Base-by-base conservation (phyloP, 208 protist species). In the Wallacemonas sp. region DNA sequence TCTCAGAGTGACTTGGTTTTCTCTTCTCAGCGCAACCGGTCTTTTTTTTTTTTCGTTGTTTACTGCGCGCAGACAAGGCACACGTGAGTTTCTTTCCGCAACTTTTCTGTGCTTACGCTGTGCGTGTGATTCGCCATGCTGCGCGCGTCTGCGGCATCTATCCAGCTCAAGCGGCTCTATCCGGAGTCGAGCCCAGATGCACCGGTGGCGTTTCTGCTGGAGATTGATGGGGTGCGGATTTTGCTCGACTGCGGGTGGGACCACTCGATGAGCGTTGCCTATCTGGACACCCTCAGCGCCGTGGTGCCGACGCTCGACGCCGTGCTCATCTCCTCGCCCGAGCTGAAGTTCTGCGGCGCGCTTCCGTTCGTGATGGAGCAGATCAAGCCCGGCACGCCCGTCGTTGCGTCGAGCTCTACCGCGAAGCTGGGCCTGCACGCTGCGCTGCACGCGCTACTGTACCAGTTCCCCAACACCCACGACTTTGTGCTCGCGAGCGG, bases 171-270 rank as follows among this genome's bases (percentile, higher is more conserved):
- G 36, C 74, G 61, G 11, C 28, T 88, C 23, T 88, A 88, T 57
- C 57, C 38, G 2, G 32, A 57, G 23, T 39, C 54, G 48, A 67
- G 29, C 25, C 52, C 61, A 12, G 74, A 74, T 31, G 75, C 71
- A 5, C 76, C 76, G 20, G 68, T 76, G 46, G 76, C 88, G 3
- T 89, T 85, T 52, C 65, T 96, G 28, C 55, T 94, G 11, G 86
- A 94, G 62, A 87, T 96, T 41, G 91, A 96, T 74, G 87, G 86
- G 39, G 78, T 93, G 2, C 62, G 79, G 10, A 85, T 96, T 61
- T 74, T 96, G 38, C 76, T 96, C 16, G 91, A 96, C 66, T 96
- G 91, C 67, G 91, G 91, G 5, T 96, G 88, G 87, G 81, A 87
- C 63, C 84, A 91, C 49, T 45, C 41, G 28, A 93, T 94, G 61